These are phyloP conservation scores for Suhomyces prunicola DNA, from an alignment of 805 yeast genomes.

Conservation along the genomic window DNA sequence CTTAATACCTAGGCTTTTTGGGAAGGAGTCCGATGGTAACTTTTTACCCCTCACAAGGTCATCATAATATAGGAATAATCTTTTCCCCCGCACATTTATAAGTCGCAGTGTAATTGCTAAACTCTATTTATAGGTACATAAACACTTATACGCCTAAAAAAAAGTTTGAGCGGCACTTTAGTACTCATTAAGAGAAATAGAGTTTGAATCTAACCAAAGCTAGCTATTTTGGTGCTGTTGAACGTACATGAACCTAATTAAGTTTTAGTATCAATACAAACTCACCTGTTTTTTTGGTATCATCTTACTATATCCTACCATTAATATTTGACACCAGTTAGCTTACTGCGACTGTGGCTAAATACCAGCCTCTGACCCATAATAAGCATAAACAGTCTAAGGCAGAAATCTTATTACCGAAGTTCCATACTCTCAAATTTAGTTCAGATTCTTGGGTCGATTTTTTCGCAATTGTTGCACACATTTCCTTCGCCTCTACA, in stretches of 20 bases:
- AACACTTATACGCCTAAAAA: not conserved
- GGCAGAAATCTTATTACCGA: not conserved
- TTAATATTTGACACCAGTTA: not conserved
- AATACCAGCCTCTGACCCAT: not conserved
- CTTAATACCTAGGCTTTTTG: not conserved
- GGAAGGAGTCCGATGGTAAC: not conserved
- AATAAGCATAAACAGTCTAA: not conserved
- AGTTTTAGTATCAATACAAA: not conserved
- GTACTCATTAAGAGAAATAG: not conserved
- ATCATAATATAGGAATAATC: not conserved
- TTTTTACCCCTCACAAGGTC: not conserved
- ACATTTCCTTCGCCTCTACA: constrained; percentile 1
- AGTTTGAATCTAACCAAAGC: not conserved
- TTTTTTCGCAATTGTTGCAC: not conserved
- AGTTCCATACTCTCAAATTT: not conserved
- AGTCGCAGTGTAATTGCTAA: not conserved
- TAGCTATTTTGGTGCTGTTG: not conserved
- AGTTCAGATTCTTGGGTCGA: not conserved
- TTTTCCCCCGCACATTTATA: not conserved
- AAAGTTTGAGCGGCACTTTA: not conserved
- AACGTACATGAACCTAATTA: not conserved
- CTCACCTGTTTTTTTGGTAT: not conserved
- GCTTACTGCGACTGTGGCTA: not conserved
- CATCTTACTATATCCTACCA: not conserved
- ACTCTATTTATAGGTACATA: not conserved